These are phyloP conservation scores for Hyaloperonospora arabidopsidis DNA, from an alignment of 352 stramenopile genomes.

Conservation along the genomic window DNA sequence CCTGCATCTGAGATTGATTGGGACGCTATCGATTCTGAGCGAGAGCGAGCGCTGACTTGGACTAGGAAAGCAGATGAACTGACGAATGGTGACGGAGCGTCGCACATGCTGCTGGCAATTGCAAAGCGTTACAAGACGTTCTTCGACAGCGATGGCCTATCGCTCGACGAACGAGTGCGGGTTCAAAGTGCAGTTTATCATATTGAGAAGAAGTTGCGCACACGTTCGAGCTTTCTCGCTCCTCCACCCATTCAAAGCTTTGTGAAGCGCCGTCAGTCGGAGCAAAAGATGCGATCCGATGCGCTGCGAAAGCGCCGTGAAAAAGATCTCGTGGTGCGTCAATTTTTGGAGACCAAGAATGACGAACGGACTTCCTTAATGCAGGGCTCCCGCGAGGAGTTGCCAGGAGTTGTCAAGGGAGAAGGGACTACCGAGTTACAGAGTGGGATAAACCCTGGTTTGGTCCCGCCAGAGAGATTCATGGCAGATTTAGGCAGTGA, in stretches of 20 bases:
- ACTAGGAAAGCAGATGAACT: conserved; percentile 40
- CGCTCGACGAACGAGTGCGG: conserved; percentile 40
- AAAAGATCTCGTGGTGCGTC: conserved; percentile 61
- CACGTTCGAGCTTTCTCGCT: conserved; percentile 32
- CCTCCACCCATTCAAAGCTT: conserved; percentile 83
- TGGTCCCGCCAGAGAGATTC: conserved; percentile 26
- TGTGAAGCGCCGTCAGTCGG: conserved; percentile 60
- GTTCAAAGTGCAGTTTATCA: conserved; percentile 63
- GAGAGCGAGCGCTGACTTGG: conserved; percentile 56
- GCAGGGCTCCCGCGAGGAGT: conserved; percentile 12
- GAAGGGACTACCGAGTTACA: conserved; percentile 9
- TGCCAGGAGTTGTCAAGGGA: conserved; percentile 8
- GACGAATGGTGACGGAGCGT: conserved; percentile 32
- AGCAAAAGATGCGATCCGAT: conserved; percentile 69
- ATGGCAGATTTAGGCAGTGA: conserved; percentile 68
- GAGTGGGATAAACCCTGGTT: conserved; percentile 19
- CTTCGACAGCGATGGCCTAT: conserved; percentile 47
- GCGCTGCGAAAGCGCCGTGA: conserved; percentile 67
- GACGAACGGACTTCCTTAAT: conserved; percentile 17
- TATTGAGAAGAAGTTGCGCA: conserved; percentile 53
- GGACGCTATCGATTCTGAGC: conserved; percentile 26
- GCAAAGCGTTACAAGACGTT: conserved; percentile 77
- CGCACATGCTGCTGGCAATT: conserved; percentile 52
- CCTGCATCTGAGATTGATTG: conserved; percentile 23
- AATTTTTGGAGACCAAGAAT: conserved; percentile 44